phyloP scores from a whole-genome alignment of 2,329 filamentous ascomycete genomes.

The Elsinoe perseae region DNA sequence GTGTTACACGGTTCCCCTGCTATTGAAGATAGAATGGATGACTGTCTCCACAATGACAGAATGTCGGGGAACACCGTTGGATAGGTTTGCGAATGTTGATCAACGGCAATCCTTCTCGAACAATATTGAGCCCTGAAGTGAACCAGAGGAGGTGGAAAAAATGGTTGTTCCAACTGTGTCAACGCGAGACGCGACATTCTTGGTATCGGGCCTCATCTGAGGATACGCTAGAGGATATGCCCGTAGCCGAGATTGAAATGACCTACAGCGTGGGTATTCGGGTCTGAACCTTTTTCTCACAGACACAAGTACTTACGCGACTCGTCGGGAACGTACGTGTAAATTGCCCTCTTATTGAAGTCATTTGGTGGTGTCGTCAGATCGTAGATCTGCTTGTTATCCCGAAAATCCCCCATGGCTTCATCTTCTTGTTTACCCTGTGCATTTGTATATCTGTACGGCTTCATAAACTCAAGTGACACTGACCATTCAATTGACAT shows the following conservation, averaged over 20 bases:
- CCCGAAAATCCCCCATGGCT: not conserved
- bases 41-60: constrained; percentile 6
- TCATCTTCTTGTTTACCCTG: not conserved
- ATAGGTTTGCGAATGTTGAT: not conserved
- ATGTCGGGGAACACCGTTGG: not conserved
- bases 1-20: not conserved
- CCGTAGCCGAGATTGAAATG: constrained; percentile 9
- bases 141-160: not conserved
- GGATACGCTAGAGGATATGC: constrained; percentile 3
- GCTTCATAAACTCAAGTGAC: not conserved
- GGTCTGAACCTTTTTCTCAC: too few species aligned
- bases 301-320: too few species aligned
- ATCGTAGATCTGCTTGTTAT: constrained; percentile 7
- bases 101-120: constrained; percentile 10
- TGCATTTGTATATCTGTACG: too few species aligned
- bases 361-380: not conserved
- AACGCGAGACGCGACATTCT: constrained; percentile 1
- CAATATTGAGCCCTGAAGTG: not conserved
- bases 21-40: constrained; percentile 7
- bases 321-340: constrained; percentile 1
- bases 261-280: not conserved
- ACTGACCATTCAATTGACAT: not conserved
- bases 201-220: not conserved
- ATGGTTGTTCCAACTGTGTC: not conserved
- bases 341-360: not conserved